Evolutionary conservation across 441 rosid genomes (phyloP).

Genomic region (Raphanus hybrid): DNA sequence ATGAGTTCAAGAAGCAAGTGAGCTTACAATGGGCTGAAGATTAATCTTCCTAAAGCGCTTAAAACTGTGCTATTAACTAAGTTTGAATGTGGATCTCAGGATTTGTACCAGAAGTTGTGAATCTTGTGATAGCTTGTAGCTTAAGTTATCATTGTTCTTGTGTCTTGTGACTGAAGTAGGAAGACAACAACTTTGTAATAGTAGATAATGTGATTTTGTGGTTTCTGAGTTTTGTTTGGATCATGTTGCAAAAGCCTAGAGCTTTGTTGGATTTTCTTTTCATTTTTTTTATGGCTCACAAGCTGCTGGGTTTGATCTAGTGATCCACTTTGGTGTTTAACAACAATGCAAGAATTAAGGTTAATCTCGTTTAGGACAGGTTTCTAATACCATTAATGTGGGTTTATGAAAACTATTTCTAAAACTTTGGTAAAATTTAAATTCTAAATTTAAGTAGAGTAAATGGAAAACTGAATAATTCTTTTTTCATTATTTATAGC

Average conservation of each 20-base stretch:
- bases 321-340: too few relatives aligned
- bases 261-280: too few relatives aligned
- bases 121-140: too few relatives aligned
- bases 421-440: background rate
- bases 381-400: too few relatives aligned
- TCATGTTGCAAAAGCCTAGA: too few relatives aligned
- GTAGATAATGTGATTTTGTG: background rate
- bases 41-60: background rate
- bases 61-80: background rate
- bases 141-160: background rate
- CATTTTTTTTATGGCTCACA: too few relatives aligned
- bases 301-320: too few relatives aligned
- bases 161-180: background rate
- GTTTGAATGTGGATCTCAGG: background rate
- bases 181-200: background rate
- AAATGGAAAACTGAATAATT: background rate
- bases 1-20: background rate
- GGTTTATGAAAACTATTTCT: too few relatives aligned
- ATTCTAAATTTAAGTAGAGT: background rate
- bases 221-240: background rate
- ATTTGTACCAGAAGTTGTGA: background rate
- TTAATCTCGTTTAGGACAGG: too few relatives aligned
- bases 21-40: background rate
- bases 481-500: background rate
- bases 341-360: too few relatives aligned